Evolutionary conservation across 352 stramenopile species (phyloP).

Genomic region (Globisporangium orthogonon): DNA sequence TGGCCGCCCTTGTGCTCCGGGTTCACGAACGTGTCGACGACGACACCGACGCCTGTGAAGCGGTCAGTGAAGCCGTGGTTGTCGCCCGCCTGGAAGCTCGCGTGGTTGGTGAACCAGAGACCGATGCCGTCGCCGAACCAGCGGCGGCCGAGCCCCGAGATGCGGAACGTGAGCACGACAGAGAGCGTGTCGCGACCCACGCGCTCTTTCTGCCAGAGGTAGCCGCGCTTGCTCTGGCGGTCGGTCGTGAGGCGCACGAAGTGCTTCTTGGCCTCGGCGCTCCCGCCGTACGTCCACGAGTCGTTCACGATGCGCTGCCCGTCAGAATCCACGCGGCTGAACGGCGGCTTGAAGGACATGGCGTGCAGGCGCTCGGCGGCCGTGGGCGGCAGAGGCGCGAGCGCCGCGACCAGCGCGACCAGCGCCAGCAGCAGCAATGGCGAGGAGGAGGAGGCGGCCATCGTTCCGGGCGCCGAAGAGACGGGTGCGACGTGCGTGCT

Average conservation of each 20-base stretch:
- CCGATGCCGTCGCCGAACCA: constrained; percentile 86
- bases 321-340: constrained; percentile 54
- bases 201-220: constrained; percentile 63
- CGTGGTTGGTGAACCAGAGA: constrained; percentile 71
- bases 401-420: background rate
- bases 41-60: constrained; percentile 69
- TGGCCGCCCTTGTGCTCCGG: constrained; percentile 75
- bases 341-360: constrained; percentile 75
- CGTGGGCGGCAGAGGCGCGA: background rate
- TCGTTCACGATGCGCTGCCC: constrained; percentile 67
- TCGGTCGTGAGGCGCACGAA: constrained; percentile 87
- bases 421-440: background rate
- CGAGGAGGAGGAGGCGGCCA: background rate
- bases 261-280: constrained; percentile 76
- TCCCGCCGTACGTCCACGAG: constrained; percentile 68
- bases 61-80: constrained; percentile 78
- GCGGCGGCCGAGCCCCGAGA: constrained; percentile 71
- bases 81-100: constrained; percentile 40
- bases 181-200: constrained; percentile 53
- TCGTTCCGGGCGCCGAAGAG: too few relatives aligned
- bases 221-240: constrained; percentile 79
- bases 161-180: constrained; percentile 72
- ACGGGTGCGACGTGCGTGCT: too few relatives aligned
- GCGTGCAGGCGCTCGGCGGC: constrained; percentile 38
- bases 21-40: constrained; percentile 86